Conservation (phyloP, 768 basidiomycete genomes). For the Lyophyllum shimeji region DNA sequence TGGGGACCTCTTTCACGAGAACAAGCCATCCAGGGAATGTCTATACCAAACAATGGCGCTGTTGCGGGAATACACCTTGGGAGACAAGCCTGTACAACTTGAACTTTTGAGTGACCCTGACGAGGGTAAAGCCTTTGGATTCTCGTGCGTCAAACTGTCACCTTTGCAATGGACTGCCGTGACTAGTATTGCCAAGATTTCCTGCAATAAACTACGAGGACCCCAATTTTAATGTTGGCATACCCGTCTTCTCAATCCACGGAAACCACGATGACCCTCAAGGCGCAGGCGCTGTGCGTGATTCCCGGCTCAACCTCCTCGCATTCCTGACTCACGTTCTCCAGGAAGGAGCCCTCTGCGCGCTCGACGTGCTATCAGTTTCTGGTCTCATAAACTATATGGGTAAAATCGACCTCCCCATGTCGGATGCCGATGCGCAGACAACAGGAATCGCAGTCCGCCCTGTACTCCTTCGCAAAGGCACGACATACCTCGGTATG, state of each 20-base stretch:
- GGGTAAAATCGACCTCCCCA: conserved; percentile 89
- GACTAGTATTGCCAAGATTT: conserved; percentile 53
- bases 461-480: conserved; percentile 90
- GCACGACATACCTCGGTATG: conserved; percentile 81
- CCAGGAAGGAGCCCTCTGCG: conserved; percentile 93
- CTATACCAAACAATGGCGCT: conserved; percentile 88
- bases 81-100: conserved; percentile 85
- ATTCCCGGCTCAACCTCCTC: background rate
- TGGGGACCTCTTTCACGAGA: conserved; percentile 98
- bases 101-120: conserved; percentile 92
- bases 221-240: conserved; percentile 88
- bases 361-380: conserved; percentile 92
- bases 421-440: conserved; percentile 64
- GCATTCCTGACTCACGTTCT: background rate
- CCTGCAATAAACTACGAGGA: conserved; percentile 98
- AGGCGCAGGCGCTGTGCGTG: conserved; percentile 83
- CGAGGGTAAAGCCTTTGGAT: conserved; percentile 84
- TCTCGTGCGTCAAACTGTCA: conserved; percentile 55
- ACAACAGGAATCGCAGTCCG: conserved; percentile 80
- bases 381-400: conserved; percentile 96
- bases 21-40: conserved; percentile 88
- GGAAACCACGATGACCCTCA: conserved; percentile 99
- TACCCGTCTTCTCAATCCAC: conserved; percentile 99
- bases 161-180: background rate
- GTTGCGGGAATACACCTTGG: conserved; percentile 86